Conservation (phyloP, 306 rosid genomes). For the Castanea crenata region DNA sequence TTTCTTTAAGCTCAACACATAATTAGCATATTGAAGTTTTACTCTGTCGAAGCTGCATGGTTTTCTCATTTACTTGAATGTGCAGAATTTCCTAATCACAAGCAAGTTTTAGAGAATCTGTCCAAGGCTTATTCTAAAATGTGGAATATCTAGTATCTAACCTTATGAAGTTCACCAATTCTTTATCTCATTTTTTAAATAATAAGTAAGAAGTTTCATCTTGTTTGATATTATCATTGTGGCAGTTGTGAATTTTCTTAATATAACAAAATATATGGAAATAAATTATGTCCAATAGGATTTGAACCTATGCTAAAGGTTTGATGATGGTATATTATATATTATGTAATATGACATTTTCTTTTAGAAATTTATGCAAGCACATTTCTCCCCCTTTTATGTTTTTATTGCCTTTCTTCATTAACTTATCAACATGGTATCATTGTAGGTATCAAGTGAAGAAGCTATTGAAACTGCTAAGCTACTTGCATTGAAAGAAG, state of each 20-base stretch:
- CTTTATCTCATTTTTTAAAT: neutral
- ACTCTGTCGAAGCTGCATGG: neutral
- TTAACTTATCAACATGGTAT: neutral
- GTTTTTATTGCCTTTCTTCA: neutral
- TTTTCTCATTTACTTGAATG: neutral
- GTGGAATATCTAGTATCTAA: neutral
- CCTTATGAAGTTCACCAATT: neutral
- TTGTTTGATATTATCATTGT: neutral
- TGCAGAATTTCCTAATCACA: neutral
- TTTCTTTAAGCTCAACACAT: neutral
- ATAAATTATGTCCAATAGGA: no score
- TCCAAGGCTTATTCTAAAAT: neutral
- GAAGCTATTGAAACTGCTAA: constrained; percentile 88
- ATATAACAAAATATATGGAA: no score
- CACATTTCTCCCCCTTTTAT: neutral
- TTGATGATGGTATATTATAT: neutral
- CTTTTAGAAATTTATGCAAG: neutral
- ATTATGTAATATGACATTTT: neutral
- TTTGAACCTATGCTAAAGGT: no score
- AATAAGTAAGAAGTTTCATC: no score
- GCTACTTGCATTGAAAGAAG: constrained; percentile 83
- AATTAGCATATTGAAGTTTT: neutral
- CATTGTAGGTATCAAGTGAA: constrained; percentile 77
- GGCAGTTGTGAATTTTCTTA: neutral
- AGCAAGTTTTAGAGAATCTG: neutral